These are phyloP conservation scores for Arachnopeziza araneosa DNA, from an alignment of 2,329 filamentous ascomycete species.

Conservation along the genomic window DNA sequence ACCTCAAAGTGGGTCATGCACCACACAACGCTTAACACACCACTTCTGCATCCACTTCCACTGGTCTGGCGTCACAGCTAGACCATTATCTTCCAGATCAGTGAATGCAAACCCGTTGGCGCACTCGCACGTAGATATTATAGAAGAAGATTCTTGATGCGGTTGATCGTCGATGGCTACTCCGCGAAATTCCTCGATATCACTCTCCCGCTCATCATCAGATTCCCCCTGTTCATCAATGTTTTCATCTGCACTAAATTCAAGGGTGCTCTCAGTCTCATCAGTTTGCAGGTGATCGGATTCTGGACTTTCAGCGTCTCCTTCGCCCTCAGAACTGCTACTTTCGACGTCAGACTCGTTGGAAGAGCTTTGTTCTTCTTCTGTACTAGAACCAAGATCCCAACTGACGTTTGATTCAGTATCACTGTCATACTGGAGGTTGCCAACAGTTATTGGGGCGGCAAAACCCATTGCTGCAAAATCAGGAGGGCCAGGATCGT, in stretches of 20 bases:
- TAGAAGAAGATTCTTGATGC: background rate
- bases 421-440: background rate
- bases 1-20: slow-evolving; percentile 11
- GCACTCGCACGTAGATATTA: slow-evolving; percentile 4
- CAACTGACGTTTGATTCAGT: background rate
- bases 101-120: slow-evolving; percentile 11
- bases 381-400: background rate
- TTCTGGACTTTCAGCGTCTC: background rate
- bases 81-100: slow-evolving; percentile 43
- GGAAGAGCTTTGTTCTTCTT: background rate
- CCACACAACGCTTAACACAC: slow-evolving; percentile 41
- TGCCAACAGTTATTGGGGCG: background rate
- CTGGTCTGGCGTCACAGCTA: slow-evolving; percentile 40
- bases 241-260: background rate
- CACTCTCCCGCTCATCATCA: slow-evolving; percentile 38
- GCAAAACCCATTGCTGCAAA: background rate
- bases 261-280: background rate
- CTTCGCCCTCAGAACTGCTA: background rate
- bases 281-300: background rate
- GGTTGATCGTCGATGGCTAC: background rate
- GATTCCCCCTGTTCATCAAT: background rate
- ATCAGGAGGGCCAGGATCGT: slow-evolving; percentile 32
- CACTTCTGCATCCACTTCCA: slow-evolving; percentile 52
- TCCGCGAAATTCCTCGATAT: slow-evolving; percentile 30
- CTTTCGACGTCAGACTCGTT: background rate